A percentile compares a stretch with the other conserved stretches of the same genome.
Evolutionary conservation across 176 grass and related monocot species (phyloP).

Genomic region (Chloris gayana): DNA sequence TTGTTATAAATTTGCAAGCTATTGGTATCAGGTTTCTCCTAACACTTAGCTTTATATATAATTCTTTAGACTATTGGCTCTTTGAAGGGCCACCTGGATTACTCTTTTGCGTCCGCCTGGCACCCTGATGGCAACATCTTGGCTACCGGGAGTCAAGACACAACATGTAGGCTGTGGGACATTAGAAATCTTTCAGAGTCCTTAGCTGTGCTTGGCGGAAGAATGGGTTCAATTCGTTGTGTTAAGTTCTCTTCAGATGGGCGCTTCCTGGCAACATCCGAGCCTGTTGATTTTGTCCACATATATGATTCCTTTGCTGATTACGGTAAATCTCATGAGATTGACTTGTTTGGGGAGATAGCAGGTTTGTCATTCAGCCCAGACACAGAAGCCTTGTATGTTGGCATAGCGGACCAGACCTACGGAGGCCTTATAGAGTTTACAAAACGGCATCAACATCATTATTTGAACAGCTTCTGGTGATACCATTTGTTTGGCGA

Average conservation of each 20-base stretch:
- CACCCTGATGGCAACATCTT: slow-evolving; percentile 69
- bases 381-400: slow-evolving; percentile 64
- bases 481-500: slow-evolving; percentile 16
- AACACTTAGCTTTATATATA: background rate
- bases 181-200: slow-evolving; percentile 78
- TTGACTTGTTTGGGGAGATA: slow-evolving; percentile 88
- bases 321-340: slow-evolving; percentile 68
- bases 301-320: slow-evolving; percentile 60
- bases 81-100: slow-evolving; percentile 78
- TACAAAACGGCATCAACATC: slow-evolving; percentile 54
- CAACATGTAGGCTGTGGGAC: slow-evolving; percentile 91
- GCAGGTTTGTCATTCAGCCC: slow-evolving; percentile 85
- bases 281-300: slow-evolving; percentile 88
- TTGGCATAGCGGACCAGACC: slow-evolving; percentile 74
- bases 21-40: slow-evolving; percentile 22
- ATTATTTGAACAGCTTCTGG: slow-evolving; percentile 62
- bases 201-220: slow-evolving; percentile 71
- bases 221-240: slow-evolving; percentile 74
- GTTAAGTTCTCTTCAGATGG: slow-evolving; percentile 84
- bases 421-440: slow-evolving; percentile 85
- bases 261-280: slow-evolving; percentile 75
- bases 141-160: slow-evolving; percentile 92
- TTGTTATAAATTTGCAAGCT: background rate
- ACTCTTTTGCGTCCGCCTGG: slow-evolving; percentile 92
- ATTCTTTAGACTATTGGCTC: slow-evolving; percentile 56